Conservation (phyloP, 2,329 filamentous ascomycete genomes). For the Biscogniauxia sp. region DNA sequence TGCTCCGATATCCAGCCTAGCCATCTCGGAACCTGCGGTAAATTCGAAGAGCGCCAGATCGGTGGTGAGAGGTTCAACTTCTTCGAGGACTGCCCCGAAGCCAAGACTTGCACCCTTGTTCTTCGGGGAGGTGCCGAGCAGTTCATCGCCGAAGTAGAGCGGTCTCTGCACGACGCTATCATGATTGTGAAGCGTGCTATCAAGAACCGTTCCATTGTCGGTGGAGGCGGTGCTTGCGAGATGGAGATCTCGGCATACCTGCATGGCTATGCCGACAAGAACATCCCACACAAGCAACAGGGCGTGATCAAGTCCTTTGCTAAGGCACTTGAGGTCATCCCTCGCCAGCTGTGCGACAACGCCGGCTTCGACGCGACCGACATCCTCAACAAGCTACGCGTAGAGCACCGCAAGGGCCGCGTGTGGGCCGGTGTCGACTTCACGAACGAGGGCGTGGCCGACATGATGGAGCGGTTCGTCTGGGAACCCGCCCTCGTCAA, state of each 20-base stretch:
- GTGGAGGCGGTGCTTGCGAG: constrained; percentile 89
- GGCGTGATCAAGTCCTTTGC: constrained; percentile 97
- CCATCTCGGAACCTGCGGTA: constrained; percentile 86
- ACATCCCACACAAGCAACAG: constrained; percentile 93
- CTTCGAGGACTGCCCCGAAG: constrained; percentile 92
- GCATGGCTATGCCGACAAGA: constrained; percentile 87
- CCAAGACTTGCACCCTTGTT: constrained; percentile 95
- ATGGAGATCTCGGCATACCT: constrained; percentile 97
- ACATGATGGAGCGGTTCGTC: constrained; percentile 94
- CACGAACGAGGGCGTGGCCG: constrained; percentile 80
- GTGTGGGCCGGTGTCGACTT: constrained; percentile 98
- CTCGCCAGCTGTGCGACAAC: constrained; percentile 96
- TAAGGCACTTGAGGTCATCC: constrained; percentile 94
- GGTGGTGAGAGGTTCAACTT: constrained; percentile 98
- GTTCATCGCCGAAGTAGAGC: constrained; percentile 98
- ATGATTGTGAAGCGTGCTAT: constrained; percentile 99
- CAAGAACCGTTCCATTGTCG: constrained; percentile 91
- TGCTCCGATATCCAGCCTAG: constrained; percentile 90
- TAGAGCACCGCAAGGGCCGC: constrained; percentile 92
- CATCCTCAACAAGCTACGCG: constrained; percentile 91
- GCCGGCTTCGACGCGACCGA: constrained; percentile 98
- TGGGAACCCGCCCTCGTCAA: constrained; percentile 98
- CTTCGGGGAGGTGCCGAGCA: constrained; percentile 96
- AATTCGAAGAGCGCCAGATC: constrained; percentile 94
- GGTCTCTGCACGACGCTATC: constrained; percentile 96